These are phyloP conservation scores for Pelargonium myrrhifolium DNA, from an alignment of 441 rosid genomes.

Conservation along the genomic window DNA sequence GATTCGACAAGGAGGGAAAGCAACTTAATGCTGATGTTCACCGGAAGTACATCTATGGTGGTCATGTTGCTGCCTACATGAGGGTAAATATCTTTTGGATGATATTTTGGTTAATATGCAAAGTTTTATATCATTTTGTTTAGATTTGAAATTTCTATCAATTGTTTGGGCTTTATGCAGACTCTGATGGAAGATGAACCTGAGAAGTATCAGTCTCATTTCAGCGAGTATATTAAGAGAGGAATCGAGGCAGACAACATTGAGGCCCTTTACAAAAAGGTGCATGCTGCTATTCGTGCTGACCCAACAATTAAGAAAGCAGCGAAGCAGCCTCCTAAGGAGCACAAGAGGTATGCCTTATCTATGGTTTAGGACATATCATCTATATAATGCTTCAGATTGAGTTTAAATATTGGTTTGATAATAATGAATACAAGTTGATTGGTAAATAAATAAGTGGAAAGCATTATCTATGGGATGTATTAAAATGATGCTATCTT, in stretches of 20 bases:
- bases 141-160: not conserved
- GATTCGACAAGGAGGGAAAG: conserved; percentile 64
- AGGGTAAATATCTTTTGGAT: conserved; percentile 27
- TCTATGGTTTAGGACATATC: not conserved
- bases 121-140: not conserved
- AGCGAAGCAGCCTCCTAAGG: conserved; percentile 48
- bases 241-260: conserved; percentile 67
- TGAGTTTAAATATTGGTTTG: not conserved
- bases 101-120: not conserved
- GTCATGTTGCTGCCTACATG: conserved; percentile 80
- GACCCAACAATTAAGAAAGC: conserved; percentile 66
- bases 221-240: conserved; percentile 58
- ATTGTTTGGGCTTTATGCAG: conserved; percentile 24
- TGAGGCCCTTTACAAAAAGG: conserved; percentile 69
- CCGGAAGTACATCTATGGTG: conserved; percentile 69
- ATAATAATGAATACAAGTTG: not conserved
- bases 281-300: conserved; percentile 28
- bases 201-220: conserved; percentile 83
- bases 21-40: conserved; percentile 79
- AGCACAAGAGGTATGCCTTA: conserved; percentile 58
- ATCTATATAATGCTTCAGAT: not conserved
- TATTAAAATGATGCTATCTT: too few relatives aligned
- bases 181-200: conserved; percentile 73
- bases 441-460: not conserved
- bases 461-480: too few relatives aligned